A percentile compares a stretch with the other conserved stretches of the same genome.
Conservation (phyloP, 768 basidiomycete genomes). For the Albatrellus ellisii region DNA sequence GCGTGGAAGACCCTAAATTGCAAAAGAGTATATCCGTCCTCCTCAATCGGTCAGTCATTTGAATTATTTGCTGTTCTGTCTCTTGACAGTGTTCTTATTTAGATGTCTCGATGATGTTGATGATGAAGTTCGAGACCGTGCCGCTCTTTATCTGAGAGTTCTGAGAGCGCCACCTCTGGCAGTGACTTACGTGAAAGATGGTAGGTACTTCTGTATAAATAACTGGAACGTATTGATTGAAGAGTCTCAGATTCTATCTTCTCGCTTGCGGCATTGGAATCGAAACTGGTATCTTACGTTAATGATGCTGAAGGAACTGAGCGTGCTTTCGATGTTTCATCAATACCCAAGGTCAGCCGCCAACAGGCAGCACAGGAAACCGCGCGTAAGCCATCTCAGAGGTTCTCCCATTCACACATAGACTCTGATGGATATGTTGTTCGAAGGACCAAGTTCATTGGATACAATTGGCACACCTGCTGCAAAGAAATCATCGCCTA, state of each 20-base stretch:
- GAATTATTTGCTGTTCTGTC: constrained; percentile 2
- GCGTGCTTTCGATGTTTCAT: constrained; percentile 73
- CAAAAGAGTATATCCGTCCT: constrained; percentile 83
- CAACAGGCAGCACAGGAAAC: constrained; percentile 83
- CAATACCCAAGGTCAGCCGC: constrained; percentile 90
- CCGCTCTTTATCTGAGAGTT: constrained; percentile 84
- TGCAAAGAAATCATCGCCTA: constrained; percentile 39
- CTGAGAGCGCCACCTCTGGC: constrained; percentile 72
- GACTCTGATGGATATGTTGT: not conserved
- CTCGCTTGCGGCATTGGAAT: constrained; percentile 80
- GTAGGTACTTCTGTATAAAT: constrained; percentile 31
- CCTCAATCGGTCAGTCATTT: constrained; percentile 50
- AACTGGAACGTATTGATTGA: too few species aligned
- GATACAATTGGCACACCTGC: constrained; percentile 73
- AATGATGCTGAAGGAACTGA: constrained; percentile 60
- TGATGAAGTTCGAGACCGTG: constrained; percentile 96
- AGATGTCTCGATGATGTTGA: constrained; percentile 98
- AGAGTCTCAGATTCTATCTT: constrained; percentile 70
- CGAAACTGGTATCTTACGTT: constrained; percentile 88
- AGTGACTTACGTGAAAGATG: constrained; percentile 84
- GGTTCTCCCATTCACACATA: not conserved
- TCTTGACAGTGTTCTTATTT: constrained; percentile 1
- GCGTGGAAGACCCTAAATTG: constrained; percentile 51
- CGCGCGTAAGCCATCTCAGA: constrained; percentile 46
- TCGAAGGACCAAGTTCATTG: constrained; percentile 66